Evolutionary conservation across 1,139 yeast species (phyloP), one percentile per base, ranked within the genome.

Genomic region (Taphrina deformans): DNA sequence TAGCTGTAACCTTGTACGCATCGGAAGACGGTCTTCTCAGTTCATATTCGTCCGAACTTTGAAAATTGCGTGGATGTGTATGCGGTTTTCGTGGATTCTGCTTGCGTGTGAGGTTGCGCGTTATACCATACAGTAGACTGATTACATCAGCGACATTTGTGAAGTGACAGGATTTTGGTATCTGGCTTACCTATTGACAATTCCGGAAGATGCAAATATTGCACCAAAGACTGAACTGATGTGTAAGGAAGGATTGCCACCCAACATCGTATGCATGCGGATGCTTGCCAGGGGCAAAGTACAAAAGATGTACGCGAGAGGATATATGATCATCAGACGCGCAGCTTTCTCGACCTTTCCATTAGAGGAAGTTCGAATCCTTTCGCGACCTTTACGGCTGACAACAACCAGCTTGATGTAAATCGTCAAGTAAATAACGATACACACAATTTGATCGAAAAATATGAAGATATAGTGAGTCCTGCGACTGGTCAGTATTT

Each of bases 271-370:
- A n/a, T 35, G 24, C 21, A 53, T 48, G 4, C 58, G 16, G 7
- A 53, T 31, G 16, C 9, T 38, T 10, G 58, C 58, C 21, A 53
- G 21, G 9, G 58, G 58, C 48, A 53, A 24, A 6, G 58, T 53
- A 31, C 58, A 53, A 21, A 35, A 24, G 35, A 53, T 24, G 58
- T 53, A 53, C 1, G 46, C 58, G 9, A 53, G 23, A 23, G 58
- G 58, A 38, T 53, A 53, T 3, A 53, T 23, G 18, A 53, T 21
- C 58, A 53, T 53, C 21, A 53, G 10, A 3, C 58, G 29, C 6
- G 58, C 58, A 5, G 58, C 58, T 35, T 53, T 53, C 35, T 53
- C 58, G 35, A 53, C 58, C 21, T 38, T 35, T 10, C 48, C 31
- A 41, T 38, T 38, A 3, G 45, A 38, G 12, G 48, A 35, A 6